Conservation (phyloP, 129 eudicot species). For the Oenanthe sinensis region DNA sequence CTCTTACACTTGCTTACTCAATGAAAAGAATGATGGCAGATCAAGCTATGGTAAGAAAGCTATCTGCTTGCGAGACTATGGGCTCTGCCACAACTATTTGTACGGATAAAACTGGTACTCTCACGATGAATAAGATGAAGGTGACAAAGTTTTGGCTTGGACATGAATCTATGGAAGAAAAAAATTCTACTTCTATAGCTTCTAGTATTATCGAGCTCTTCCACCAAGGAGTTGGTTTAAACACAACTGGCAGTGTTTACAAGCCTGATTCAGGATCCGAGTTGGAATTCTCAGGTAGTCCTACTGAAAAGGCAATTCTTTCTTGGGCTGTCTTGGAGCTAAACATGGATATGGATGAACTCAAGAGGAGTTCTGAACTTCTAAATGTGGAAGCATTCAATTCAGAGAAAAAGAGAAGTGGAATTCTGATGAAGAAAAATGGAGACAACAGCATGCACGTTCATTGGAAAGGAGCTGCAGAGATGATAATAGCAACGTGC, state of each 20-base stretch:
- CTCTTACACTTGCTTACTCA: constrained; percentile 21
- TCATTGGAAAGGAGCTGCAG: background rate
- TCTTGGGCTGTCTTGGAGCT: background rate
- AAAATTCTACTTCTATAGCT: no score
- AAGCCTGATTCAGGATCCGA: background rate
- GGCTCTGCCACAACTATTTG: constrained; percentile 45
- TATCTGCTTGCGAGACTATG: constrained; percentile 55
- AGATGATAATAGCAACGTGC: background rate
- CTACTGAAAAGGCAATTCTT: background rate
- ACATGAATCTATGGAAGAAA: constrained; percentile 1
- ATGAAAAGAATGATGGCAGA: constrained; percentile 46
- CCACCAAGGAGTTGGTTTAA: no score
- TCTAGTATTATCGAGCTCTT: no score
- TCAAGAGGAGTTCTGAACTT: background rate
- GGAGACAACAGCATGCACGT: background rate
- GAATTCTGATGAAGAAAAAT: background rate
- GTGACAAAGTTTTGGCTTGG: constrained; percentile 40
- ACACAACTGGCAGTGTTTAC: no score
- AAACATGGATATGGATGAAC: background rate
- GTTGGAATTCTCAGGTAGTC: background rate
- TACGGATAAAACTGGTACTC: constrained; percentile 42
- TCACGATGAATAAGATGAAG: constrained; percentile 38
- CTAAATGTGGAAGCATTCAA: background rate
- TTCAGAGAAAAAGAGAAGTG: background rate
- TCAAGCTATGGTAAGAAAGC: constrained; percentile 42